Conservation (phyloP, 2,329 filamentous ascomycete genomes). For the Sphaceloma murrayae region DNA sequence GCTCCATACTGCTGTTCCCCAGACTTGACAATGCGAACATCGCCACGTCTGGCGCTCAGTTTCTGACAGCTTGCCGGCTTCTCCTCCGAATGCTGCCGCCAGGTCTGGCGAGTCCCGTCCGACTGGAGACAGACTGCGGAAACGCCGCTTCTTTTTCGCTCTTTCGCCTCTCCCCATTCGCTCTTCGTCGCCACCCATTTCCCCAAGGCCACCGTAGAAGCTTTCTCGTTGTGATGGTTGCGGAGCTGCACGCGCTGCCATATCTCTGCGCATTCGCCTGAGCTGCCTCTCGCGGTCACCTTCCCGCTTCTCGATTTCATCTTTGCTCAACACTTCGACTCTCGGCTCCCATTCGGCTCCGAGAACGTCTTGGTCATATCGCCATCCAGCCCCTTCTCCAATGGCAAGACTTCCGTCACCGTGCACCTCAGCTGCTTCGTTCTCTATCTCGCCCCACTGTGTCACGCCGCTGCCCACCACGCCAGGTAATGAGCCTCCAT, state of each 20-base stretch:
- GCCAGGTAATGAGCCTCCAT: constrained; percentile 50
- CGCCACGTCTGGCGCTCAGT: constrained; percentile 72
- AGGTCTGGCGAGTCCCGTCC: constrained; percentile 75
- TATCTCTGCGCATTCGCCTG: constrained; percentile 75
- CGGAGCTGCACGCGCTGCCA: constrained; percentile 58
- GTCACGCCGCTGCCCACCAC: constrained; percentile 64
- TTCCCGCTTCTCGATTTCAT: constrained; percentile 96
- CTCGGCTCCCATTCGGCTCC: constrained; percentile 47
- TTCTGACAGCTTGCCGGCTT: constrained; percentile 57
- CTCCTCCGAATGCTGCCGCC: constrained; percentile 57
- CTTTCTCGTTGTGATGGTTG: constrained; percentile 43
- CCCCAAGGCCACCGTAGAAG: constrained; percentile 42
- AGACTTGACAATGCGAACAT: constrained; percentile 77
- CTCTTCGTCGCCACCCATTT: constrained; percentile 49
- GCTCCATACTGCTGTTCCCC: constrained; percentile 87
- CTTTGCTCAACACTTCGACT: constrained; percentile 61
- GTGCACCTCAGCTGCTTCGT: constrained; percentile 64
- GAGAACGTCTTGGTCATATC: constrained; percentile 86
- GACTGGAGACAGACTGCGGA: constrained; percentile 75
- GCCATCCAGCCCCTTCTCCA: constrained; percentile 78
- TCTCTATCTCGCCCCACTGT: constrained; percentile 66
- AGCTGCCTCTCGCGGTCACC: constrained; percentile 89
- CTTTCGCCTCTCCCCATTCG: constrained; percentile 85
- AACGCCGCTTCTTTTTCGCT: constrained; percentile 89
- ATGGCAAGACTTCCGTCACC: constrained; percentile 29